phyloP scores from a whole-genome alignment of 139 green algal species.

The Volvox africanus region DNA sequence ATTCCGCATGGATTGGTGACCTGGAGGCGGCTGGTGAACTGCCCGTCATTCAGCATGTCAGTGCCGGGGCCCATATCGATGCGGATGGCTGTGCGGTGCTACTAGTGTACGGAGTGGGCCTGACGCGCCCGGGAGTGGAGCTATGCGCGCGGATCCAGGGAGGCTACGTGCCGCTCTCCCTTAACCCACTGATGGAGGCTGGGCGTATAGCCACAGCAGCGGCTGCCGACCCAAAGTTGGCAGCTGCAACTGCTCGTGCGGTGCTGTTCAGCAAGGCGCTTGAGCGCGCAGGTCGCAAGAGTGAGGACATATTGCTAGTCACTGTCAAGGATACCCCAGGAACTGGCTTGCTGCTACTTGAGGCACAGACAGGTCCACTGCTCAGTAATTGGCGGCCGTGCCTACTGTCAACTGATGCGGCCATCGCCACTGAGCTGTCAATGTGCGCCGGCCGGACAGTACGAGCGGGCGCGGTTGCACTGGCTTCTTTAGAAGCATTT shows the following conservation, averaged over 20 bases:
- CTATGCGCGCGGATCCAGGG: conserved; percentile 34
- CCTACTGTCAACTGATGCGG: not conserved
- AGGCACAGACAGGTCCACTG: conserved; percentile 27
- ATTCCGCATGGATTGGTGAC: not conserved
- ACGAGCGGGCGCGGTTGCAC: not conserved
- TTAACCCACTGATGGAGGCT: not conserved
- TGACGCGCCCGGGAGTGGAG: not conserved
- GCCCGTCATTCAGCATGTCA: conserved; percentile 4
- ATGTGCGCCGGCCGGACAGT: not conserved
- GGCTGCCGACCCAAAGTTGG: not conserved
- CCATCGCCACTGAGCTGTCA: not conserved
- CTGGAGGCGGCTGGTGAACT: not conserved
- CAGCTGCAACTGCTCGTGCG: not conserved
- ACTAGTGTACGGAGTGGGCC: not conserved
- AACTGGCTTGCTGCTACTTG: conserved; percentile 14
- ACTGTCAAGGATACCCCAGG: not conserved
- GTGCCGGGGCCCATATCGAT: not conserved
- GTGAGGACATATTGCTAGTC: not conserved
- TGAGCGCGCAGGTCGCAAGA: not conserved
- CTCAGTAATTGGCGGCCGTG: conserved; percentile 35
- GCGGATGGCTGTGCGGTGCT: not conserved
- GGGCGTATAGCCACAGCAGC: not conserved
- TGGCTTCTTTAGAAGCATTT: conserved; percentile 9
- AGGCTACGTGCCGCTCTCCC: not conserved
- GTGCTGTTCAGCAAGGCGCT: not conserved